Percentiles rank a stretch among this genome's conserved stretches.
phyloP scores from a whole-genome alignment of 2,329 filamentous ascomycete genomes.

The Penicillium sp. region DNA sequence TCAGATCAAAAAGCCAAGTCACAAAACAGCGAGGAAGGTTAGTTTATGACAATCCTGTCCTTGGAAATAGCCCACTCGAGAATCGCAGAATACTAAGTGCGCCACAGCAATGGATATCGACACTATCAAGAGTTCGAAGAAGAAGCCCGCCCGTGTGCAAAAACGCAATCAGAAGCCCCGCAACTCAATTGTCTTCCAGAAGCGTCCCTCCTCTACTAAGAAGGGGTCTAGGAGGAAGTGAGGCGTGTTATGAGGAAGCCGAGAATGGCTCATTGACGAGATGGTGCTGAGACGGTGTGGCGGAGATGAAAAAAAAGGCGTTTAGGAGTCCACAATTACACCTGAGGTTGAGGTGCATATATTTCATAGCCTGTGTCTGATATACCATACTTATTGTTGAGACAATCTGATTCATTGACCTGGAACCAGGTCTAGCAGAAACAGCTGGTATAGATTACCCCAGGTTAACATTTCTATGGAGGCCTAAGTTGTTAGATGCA shows the following conservation, averaged over 20 bases:
- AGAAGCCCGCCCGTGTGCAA: constrained; percentile 37
- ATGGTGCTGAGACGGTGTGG: not conserved
- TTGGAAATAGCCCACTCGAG: not conserved
- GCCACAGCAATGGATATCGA: constrained; percentile 43
- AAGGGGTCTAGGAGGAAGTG: constrained; percentile 35
- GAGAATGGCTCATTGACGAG: not conserved
- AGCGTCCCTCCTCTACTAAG: constrained; percentile 32
- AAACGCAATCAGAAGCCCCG: constrained; percentile 39
- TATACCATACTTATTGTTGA: constrained; percentile 2
- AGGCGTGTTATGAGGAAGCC: not conserved
- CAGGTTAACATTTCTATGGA: not conserved
- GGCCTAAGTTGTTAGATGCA: too few species aligned
- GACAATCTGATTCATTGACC: not conserved
- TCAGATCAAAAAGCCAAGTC: constrained; percentile 16
- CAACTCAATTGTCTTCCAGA: constrained; percentile 40
- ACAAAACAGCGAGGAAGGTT: constrained; percentile 23
- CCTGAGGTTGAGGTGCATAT: constrained; percentile 9
- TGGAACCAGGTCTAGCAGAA: too few species aligned
- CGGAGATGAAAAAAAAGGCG: constrained; percentile 8
- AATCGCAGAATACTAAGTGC: constrained; percentile 7
- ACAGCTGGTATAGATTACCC: not conserved
- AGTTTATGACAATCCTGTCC: not conserved
- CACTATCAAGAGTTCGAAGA: constrained; percentile 25
- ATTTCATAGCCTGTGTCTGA: constrained; percentile 7
- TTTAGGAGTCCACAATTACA: constrained; percentile 14